phyloP scores from a whole-genome alignment of 2,329 filamentous ascomycete species.

The Ramularia collo-cygni region DNA sequence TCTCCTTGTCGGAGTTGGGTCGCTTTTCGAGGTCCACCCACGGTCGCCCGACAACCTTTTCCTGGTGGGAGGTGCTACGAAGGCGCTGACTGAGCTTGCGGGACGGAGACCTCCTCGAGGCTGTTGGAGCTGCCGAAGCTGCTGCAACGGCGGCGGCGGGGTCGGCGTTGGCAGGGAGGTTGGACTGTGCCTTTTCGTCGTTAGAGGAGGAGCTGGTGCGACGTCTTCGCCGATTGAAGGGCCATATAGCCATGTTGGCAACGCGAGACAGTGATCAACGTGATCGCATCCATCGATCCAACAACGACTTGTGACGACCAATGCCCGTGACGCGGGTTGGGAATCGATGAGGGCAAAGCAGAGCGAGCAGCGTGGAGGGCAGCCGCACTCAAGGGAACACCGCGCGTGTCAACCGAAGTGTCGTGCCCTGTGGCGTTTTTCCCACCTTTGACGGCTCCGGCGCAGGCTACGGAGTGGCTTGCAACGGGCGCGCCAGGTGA shows the following conservation, averaged over 20 bases:
- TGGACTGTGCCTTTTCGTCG: conserved; percentile 36
- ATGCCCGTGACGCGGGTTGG: neutral
- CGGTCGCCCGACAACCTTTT: conserved; percentile 4
- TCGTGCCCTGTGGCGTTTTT: neutral
- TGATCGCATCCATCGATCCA: conserved; percentile 7
- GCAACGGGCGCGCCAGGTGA: too few species aligned
- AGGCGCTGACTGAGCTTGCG: conserved; percentile 5
- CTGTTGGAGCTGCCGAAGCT: neutral
- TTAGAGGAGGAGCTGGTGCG: conserved; percentile 26
- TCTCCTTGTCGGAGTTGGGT: conserved; percentile 17
- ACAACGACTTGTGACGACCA: neutral
- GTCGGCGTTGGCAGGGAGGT: conserved; percentile 10
- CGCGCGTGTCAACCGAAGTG: neutral
- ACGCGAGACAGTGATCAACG: conserved; percentile 1
- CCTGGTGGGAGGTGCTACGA: conserved; percentile 12
- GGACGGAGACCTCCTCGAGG: neutral
- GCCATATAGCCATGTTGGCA: conserved; percentile 68
- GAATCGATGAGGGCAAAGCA: neutral
- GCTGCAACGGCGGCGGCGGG: conserved; percentile 13
- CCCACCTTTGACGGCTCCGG: too few species aligned
- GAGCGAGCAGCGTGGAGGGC: neutral
- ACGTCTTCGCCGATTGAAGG: conserved; percentile 63
- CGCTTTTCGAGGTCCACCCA: conserved; percentile 8
- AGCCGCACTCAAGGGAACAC: neutral
- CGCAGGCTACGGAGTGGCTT: too few species aligned